Percentiles rank a stretch among this genome's conserved stretches.
Conservation (phyloP, 2,329 filamentous ascomycete species). For the Monilinia laxa region DNA sequence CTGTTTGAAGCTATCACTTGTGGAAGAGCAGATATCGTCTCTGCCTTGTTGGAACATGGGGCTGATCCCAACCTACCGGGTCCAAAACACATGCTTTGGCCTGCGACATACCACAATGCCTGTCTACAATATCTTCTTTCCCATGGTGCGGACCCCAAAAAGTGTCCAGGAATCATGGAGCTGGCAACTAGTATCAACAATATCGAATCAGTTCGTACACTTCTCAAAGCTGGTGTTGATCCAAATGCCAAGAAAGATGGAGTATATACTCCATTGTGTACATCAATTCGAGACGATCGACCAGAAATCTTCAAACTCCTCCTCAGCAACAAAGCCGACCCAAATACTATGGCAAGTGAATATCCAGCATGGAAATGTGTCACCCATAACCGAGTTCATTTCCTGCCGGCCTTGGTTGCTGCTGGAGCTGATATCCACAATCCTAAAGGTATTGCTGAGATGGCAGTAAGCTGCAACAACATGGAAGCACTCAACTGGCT, state of each 20-base stretch:
- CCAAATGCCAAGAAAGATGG: slow-evolving; percentile 64
- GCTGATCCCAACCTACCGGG: slow-evolving; percentile 68
- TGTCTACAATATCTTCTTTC: slow-evolving; percentile 59
- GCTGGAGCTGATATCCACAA: slow-evolving; percentile 59
- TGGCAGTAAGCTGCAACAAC: slow-evolving; percentile 61
- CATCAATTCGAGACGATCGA: slow-evolving; percentile 65
- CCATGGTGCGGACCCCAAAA: slow-evolving; percentile 59
- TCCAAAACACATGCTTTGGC: slow-evolving; percentile 68
- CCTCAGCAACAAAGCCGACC: slow-evolving; percentile 51
- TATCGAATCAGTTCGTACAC: slow-evolving; percentile 57
- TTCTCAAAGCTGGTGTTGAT: slow-evolving; percentile 59
- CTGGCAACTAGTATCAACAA: slow-evolving; percentile 63
- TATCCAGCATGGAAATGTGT: slow-evolving; percentile 69
- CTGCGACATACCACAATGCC: slow-evolving; percentile 57
- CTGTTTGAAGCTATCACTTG: slow-evolving; percentile 61
- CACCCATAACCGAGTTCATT: slow-evolving; percentile 62
- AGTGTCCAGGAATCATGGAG: slow-evolving; percentile 63
- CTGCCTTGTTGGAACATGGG: slow-evolving; percentile 53
- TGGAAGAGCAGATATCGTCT: slow-evolving; percentile 57
- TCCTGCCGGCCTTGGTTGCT: slow-evolving; percentile 57
- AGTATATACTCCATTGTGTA: slow-evolving; percentile 66
- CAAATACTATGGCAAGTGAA: slow-evolving; percentile 57
- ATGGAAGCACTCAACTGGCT: slow-evolving; percentile 60
- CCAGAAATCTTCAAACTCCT: slow-evolving; percentile 61
- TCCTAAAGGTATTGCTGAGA: slow-evolving; percentile 66